Conservation (phyloP, 345 rosid species). For the Balakata baccata region DNA sequence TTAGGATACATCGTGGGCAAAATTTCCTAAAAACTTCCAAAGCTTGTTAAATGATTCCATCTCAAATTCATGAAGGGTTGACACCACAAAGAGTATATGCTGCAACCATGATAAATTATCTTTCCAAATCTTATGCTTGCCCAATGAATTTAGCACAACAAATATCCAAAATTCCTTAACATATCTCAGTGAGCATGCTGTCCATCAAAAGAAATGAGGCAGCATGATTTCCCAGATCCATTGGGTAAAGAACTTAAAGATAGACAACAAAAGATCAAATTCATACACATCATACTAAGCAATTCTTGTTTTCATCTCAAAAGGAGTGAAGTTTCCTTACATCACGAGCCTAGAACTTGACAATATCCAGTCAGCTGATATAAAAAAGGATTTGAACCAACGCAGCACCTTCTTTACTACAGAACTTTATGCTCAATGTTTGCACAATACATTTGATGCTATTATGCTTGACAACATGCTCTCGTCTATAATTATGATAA, state of each 20-base stretch:
- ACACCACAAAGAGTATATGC: neutral
- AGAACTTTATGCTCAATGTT: conserved; percentile 17
- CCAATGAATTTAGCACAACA: neutral
- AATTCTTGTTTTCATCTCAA: conserved; percentile 36
- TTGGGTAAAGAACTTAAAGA: conserved; percentile 16
- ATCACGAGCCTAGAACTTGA: conserved; percentile 31
- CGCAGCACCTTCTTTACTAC: conserved; percentile 23
- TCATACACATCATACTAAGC: conserved; percentile 40
- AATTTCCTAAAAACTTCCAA: conserved; percentile 13
- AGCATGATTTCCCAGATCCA: conserved; percentile 12
- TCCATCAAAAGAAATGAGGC: conserved; percentile 8
- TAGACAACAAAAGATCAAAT: conserved; percentile 29
- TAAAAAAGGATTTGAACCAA: conserved; percentile 33
- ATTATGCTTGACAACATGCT: conserved; percentile 26
- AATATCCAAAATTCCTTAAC: conserved; percentile 18
- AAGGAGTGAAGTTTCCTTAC: conserved; percentile 37
- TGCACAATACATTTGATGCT: conserved; percentile 34
- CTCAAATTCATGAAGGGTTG: neutral
- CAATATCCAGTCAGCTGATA: conserved; percentile 28
- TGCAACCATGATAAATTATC: conserved; percentile 7
- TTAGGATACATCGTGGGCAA: neutral
- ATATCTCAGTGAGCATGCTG: conserved; percentile 9
- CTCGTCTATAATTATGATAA: conserved; percentile 33
- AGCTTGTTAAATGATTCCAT: conserved; percentile 4
- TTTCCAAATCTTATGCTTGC: conserved; percentile 8